Base-by-base conservation (phyloP, 2,329 filamentous ascomycete genomes). In the Didymella segeticola region DNA sequence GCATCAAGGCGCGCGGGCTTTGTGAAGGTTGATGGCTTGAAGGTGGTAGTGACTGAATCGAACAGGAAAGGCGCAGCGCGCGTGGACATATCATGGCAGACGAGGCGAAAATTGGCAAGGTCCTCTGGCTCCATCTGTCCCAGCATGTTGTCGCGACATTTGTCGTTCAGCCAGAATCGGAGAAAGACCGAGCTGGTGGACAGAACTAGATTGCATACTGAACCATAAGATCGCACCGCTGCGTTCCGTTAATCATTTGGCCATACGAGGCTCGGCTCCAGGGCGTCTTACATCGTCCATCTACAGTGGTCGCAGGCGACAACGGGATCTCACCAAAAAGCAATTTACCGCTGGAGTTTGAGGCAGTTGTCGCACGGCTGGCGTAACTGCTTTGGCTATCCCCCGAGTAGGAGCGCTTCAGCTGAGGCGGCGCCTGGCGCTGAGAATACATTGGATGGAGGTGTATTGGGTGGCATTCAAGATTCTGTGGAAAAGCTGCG, bases 21-120 rank as follows among this genome's bases (percentile, higher is more conserved):
- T 45, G 89, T 92, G 71, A 96, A 93, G 53, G 88, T 88, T 67
- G 83, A 89, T 43, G 90, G 79, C 25, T 85, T 84, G 77, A 93
- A 92, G 64, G 85, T 89, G 69, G 91, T 75, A 68, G 84, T 82
- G 70, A 89, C 81, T 74, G 87, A 83, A 61, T 84, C 77, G 78
- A 93, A 93, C 66, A 91, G 82, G 50, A 81, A 79, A 69, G 84
- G 86, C 63, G 89, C 90, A 68, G 88, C 81, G 62, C 89, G 80
- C 62, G 87, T 85, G 72, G 86, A 87, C 76, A 86, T 89, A 63
- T 89, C 86, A 65, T 88, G 86, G 66, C 84, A 89, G 64, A 86
- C 82, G 48, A 88, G 81, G 56, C 89, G 86, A 47, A 92, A 63
- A 61, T 70, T 76, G 33, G 74, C 70, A 23, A 81, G 68, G 54